Evolutionary conservation across 106 monocot species (phyloP), one percentile per base, ranked within the genome.

Genomic region (Dendrobium officinale): DNA sequence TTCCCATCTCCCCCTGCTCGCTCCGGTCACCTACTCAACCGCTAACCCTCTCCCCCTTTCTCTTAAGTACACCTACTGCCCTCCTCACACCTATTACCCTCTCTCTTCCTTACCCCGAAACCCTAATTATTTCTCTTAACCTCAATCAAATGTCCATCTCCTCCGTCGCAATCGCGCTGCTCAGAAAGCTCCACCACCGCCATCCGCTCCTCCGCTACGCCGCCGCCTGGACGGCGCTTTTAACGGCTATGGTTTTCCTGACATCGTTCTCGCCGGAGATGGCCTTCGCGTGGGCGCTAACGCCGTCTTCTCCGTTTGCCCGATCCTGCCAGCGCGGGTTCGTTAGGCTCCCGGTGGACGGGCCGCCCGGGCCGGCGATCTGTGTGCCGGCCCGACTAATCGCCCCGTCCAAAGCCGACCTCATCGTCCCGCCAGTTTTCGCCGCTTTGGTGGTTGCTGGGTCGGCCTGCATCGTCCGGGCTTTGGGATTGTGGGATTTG

Each of bases 341-440:
- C 37, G 83, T 91, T 67, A 81, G 86, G 75, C 79, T 89, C 19
- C 89, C 91, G 54, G 18, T 86, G 58, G 91, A 86, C 11, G 87
- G 84, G 20, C 78, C 82, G 9, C 77, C 78, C 0, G 83, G 86
- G 6, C 88, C 86, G 64, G 82, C 83, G 82, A 81, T 89, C 40
- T 94, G 91, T 85, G 41, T 94, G 81, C 91, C 93, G 31, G 85
- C 86, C 6, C 59, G 70, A 84, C 84, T 88, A 26, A 79, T 91
- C 81, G 88, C 58, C 49, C 48, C 85, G 43, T 91, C 89, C 17
- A 80, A 58, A 66, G 59, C 84, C 40, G 93, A 94, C 83, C 18
- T 88, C 17, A 22, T 94, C 49, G 86, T 94, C 56, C 93, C 93
- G 79, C 93, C 91, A 67, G 42, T 91, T 43, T 94, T 91, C 76